Conservation (phyloP, 1,284 basidiomycete species). For the Tilletia indica region DNA sequence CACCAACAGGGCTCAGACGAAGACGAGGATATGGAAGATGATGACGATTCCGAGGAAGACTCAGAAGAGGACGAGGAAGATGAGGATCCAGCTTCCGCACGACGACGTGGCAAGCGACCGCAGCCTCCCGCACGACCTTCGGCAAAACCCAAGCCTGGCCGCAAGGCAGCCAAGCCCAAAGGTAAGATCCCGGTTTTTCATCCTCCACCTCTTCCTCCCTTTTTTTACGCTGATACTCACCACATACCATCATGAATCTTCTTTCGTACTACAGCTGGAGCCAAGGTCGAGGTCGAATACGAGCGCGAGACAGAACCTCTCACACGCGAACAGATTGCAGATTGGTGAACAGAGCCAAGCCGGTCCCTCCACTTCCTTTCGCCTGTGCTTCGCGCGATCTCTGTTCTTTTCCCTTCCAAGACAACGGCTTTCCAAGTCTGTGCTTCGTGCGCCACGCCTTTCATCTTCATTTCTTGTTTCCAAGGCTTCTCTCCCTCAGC, state of each 20-base stretch:
- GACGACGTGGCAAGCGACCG: constrained; percentile 22
- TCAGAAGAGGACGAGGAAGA: constrained; percentile 35
- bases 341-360: constrained; percentile 32
- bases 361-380: not conserved
- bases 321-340: constrained; percentile 55
- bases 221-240: not conserved
- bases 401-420: not conserved
- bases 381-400: not conserved
- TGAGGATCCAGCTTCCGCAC: constrained; percentile 29
- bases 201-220: not conserved
- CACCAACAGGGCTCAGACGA: constrained; percentile 16
- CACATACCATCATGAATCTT: not conserved
- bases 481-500: not conserved
- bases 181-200: constrained; percentile 12
- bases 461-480: not conserved
- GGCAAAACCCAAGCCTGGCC: not conserved
- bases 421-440: not conserved
- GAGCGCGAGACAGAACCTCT: constrained; percentile 80
- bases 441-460: not conserved
- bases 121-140: not conserved
- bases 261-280: constrained; percentile 58
- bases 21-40: constrained; percentile 15
- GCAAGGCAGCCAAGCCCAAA: constrained; percentile 23
- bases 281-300: constrained; percentile 83
- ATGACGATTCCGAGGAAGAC: constrained; percentile 27